Evolutionary conservation across 805 yeast species (phyloP).

Genomic region (Barnettozyma sucrosica): DNA sequence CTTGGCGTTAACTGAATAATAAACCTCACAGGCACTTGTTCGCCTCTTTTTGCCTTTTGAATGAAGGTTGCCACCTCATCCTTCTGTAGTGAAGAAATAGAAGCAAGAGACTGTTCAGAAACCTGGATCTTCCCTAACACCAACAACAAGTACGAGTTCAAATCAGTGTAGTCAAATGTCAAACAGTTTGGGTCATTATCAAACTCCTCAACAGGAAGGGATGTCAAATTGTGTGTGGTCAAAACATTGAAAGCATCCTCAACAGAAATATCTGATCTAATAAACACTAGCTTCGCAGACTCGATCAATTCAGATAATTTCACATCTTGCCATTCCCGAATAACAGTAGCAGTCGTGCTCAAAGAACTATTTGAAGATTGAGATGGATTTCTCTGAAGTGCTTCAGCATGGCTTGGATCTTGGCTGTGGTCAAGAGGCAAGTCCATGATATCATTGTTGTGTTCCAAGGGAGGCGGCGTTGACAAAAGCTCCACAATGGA

Average conservation of each 20-base stretch:
- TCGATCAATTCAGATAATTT: slow-evolving; percentile 71
- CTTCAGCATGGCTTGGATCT: slow-evolving; percentile 5
- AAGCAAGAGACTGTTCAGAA: slow-evolving; percentile 26
- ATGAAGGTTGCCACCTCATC: slow-evolving; percentile 39
- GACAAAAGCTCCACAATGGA: slow-evolving; percentile 72
- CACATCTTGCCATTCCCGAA: slow-evolving; percentile 73
- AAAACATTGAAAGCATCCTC: slow-evolving; percentile 85
- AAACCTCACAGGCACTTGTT: slow-evolving; percentile 86
- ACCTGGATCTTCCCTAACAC: slow-evolving; percentile 67
- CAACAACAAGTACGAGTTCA: slow-evolving; percentile 77
- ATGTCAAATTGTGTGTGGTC: slow-evolving; percentile 66
- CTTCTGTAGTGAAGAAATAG: slow-evolving; percentile 26
- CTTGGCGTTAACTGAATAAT: slow-evolving; percentile 81
- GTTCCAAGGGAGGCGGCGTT: slow-evolving; percentile 64
- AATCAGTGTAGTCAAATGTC: slow-evolving; percentile 88
- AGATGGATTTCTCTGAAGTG: slow-evolving; percentile 24
- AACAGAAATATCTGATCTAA: slow-evolving; percentile 63
- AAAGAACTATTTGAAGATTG: slow-evolving; percentile 46
- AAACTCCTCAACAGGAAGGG: slow-evolving; percentile 68
- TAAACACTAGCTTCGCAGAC: slow-evolving; percentile 65
- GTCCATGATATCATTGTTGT: slow-evolving; percentile 10
- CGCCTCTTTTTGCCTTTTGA: slow-evolving; percentile 73
- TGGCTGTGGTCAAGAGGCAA: slow-evolving; percentile 1
- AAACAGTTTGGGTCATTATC: slow-evolving; percentile 60
- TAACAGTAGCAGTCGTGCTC: slow-evolving; percentile 54